These are phyloP conservation scores for Emmonsiellopsis sp. DNA, from an alignment of 2,329 filamentous ascomycete species.

Conservation along the genomic window DNA sequence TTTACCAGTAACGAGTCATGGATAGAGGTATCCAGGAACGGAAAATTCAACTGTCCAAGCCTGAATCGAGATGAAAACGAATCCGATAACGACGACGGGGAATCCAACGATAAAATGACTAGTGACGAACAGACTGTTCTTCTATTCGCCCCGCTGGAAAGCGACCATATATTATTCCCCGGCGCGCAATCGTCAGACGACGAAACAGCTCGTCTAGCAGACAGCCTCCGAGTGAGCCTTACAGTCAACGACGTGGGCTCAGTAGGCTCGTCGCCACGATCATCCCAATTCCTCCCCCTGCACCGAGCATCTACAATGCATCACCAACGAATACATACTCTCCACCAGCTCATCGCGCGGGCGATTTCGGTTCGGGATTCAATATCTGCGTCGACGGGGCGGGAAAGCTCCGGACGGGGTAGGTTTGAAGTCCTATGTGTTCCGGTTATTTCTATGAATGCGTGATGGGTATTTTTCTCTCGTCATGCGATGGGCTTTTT, in stretches of 20 bases:
- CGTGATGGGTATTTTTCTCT: background rate
- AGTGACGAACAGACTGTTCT: constrained; percentile 12
- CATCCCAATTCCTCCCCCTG: background rate
- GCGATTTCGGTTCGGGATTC: constrained; percentile 6
- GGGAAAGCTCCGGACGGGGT: background rate
- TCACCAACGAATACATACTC: constrained; percentile 9
- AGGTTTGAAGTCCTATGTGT: constrained; percentile 7
- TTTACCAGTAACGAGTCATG: constrained; percentile 29
- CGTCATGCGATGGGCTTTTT: background rate
- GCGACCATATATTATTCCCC: constrained; percentile 10
- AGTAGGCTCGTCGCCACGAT: background rate
- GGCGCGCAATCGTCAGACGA: background rate
- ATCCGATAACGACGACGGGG: constrained; percentile 8
- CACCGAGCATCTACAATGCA: constrained; percentile 1
- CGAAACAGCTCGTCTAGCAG: background rate
- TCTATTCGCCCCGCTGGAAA: constrained; percentile 21
- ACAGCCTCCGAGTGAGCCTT: background rate
- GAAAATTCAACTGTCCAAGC: background rate
- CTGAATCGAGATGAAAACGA: constrained; percentile 10
- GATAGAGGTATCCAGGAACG: constrained; percentile 21
- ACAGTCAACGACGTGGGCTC: background rate
- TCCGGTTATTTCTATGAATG: constrained; percentile 11
- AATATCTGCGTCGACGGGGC: background rate
- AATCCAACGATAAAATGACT: background rate
- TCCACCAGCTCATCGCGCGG: constrained; percentile 12